A percentile compares a stretch with the other conserved stretches of the same genome.
Evolutionary conservation across 1,139 yeast genomes (phyloP).

Genomic region (Zygosaccharomyces sapae): DNA sequence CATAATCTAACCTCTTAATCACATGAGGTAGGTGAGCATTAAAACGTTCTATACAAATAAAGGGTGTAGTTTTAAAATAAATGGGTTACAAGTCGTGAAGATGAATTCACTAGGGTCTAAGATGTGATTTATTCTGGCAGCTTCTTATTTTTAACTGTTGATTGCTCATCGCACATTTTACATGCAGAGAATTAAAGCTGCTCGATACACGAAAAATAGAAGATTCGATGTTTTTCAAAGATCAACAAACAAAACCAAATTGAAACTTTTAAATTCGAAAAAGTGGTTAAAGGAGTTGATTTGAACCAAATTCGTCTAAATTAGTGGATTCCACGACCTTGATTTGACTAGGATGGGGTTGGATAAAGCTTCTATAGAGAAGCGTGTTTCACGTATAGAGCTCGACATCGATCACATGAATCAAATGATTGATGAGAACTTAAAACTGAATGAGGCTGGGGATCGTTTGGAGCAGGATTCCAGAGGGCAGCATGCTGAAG

Average conservation of each 20-base stretch:
- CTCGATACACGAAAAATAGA: slow-evolving; percentile 2
- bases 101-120: neutral
- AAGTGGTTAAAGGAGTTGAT: neutral
- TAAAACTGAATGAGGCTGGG: slow-evolving; percentile 15
- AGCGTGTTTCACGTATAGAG: slow-evolving; percentile 35
- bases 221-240: slow-evolving; percentile 3
- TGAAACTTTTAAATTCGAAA: neutral
- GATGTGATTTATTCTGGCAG: neutral
- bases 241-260: slow-evolving; percentile 6
- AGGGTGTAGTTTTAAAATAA: neutral
- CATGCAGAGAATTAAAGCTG: neutral
- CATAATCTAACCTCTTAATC: neutral
- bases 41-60: neutral
- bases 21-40: neutral
- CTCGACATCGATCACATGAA: slow-evolving; percentile 35
- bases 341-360: slow-evolving; percentile 14
- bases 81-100: neutral
- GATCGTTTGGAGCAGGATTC: slow-evolving; percentile 1
- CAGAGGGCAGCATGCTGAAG: neutral
- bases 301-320: neutral
- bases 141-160: neutral
- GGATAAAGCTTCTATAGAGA: slow-evolving; percentile 30
- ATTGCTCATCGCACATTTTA: neutral
- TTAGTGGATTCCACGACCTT: neutral
- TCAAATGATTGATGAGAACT: slow-evolving; percentile 34